Percentiles rank a stretch among this genome's conserved stretches.
These are phyloP conservation scores for Kingdonia uniflora DNA, from an alignment of 164 flowering plant genomes.

Conservation along the genomic window DNA sequence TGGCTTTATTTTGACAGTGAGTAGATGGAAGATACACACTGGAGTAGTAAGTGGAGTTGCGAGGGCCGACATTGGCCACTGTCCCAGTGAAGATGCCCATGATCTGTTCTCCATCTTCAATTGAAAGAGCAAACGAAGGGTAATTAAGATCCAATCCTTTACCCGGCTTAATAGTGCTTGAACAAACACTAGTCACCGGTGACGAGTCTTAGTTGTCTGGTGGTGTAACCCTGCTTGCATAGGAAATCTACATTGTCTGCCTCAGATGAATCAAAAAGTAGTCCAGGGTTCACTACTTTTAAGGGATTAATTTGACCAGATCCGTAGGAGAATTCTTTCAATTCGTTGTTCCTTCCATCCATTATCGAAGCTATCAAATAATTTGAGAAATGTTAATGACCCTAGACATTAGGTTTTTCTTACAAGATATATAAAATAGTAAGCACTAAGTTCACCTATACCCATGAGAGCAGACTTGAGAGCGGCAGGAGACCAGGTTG, in stretches of 20 bases:
- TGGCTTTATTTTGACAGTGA: conserved; percentile 21
- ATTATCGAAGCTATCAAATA: conserved; percentile 21
- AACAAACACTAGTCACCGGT: conserved; percentile 16
- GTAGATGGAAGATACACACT: not conserved
- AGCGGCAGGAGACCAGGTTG: conserved; percentile 9
- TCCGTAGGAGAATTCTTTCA: conserved; percentile 43
- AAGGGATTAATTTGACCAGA: conserved; percentile 43
- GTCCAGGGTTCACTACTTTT: conserved; percentile 37
- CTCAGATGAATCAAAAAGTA: conserved; percentile 31
- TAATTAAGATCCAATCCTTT: conserved; percentile 37
- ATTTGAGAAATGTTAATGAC: not conserved
- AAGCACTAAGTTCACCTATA: conserved; percentile 19
- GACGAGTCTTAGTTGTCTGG: conserved; percentile 16
- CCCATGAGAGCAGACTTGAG: conserved; percentile 46
- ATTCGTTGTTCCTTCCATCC: conserved; percentile 22
- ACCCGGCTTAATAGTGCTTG: conserved; percentile 13
- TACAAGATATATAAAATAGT: not conserved
- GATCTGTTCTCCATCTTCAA: conserved; percentile 26
- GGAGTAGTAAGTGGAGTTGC: not conserved
- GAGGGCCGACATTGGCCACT: conserved; percentile 15
- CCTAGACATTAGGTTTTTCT: not conserved
- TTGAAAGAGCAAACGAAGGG: conserved; percentile 33
- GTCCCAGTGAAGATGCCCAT: conserved; percentile 25
- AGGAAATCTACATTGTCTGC: conserved; percentile 35
- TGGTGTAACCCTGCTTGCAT: conserved; percentile 33